phyloP scores from a whole-genome alignment of 768 basidiomycete species.

The Boletus patriciae region DNA sequence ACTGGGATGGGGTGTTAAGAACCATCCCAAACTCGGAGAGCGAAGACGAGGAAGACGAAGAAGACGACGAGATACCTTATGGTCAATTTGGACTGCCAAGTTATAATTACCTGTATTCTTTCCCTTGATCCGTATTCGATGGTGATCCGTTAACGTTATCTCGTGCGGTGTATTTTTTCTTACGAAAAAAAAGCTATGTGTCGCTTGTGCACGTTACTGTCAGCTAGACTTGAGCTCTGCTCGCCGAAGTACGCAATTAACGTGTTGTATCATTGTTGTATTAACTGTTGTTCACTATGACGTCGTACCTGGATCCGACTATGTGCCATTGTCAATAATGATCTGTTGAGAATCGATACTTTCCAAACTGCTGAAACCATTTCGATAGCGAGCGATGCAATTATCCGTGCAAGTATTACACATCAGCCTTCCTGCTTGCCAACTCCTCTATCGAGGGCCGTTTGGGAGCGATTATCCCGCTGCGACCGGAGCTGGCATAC shows the following conservation, averaged over 20 bases:
- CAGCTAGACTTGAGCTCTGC: neutral
- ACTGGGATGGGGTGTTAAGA: slow-evolving; percentile 20
- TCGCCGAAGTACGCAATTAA: neutral
- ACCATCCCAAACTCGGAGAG: neutral
- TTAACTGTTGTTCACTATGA: neutral
- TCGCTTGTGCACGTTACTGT: neutral
- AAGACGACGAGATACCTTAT: neutral
- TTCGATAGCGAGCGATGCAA: slow-evolving; percentile 22
- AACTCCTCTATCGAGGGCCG: slow-evolving; percentile 29
- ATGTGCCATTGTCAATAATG: neutral
- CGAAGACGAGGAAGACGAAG: neutral
- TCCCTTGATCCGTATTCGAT: neutral
- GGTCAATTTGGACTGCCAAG: neutral
- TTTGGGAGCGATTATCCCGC: slow-evolving; percentile 36
- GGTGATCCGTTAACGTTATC: neutral
- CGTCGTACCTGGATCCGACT: neutral
- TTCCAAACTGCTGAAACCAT: neutral
- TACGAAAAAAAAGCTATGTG: no score
- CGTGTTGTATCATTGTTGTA: neutral
- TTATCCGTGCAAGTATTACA: slow-evolving; percentile 33
- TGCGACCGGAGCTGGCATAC: slow-evolving; percentile 69
- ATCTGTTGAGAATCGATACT: neutral
- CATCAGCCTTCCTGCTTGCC: slow-evolving; percentile 19
- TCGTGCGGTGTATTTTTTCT: neutral
- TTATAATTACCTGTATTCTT: neutral